These are phyloP conservation scores for Nematocida sp. DNA, from an alignment of 371 early-diverging fungal genomes.

Conservation along the genomic window DNA sequence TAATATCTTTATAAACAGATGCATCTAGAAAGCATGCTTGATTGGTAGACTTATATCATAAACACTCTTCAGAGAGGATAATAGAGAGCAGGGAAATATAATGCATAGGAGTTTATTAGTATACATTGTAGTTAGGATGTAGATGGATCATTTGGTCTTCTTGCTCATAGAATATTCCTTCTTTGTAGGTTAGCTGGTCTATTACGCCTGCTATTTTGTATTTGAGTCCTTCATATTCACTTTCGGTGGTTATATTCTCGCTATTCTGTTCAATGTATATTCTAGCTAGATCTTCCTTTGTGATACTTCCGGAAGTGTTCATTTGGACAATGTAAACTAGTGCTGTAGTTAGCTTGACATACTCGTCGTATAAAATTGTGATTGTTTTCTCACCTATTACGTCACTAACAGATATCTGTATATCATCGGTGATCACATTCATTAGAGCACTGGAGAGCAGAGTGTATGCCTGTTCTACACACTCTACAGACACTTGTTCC, in stretches of 20 bases:
- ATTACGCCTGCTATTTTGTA: slow-evolving; percentile 72
- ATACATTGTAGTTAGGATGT: slow-evolving; percentile 63
- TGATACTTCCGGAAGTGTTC: slow-evolving; percentile 49
- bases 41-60: too few species aligned
- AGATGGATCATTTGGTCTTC: slow-evolving; percentile 57
- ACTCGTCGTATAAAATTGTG: slow-evolving; percentile 54
- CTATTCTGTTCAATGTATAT: slow-evolving; percentile 72
- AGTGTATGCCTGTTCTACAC: slow-evolving; percentile 81
- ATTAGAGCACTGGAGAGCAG: slow-evolving; percentile 82
- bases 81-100: too few species aligned
- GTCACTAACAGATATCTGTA: slow-evolving; percentile 65
- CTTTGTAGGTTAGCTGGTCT: slow-evolving; percentile 65
- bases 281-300: slow-evolving; percentile 70
- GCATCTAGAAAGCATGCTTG: too few species aligned
- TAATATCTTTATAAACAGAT: background rate
- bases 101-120: too few species aligned
- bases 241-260: slow-evolving; percentile 69
- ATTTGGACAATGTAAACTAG: slow-evolving; percentile 56
- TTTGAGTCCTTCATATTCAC: slow-evolving; percentile 69
- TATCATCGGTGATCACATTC: slow-evolving; percentile 77
- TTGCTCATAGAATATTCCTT: slow-evolving; percentile 62
- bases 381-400: slow-evolving; percentile 63
- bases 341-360: slow-evolving; percentile 47
- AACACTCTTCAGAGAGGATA: too few species aligned
- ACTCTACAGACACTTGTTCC: slow-evolving; percentile 64